Base-by-base conservation (phyloP, 768 basidiomycete species). In the Agrocybe praecox region DNA sequence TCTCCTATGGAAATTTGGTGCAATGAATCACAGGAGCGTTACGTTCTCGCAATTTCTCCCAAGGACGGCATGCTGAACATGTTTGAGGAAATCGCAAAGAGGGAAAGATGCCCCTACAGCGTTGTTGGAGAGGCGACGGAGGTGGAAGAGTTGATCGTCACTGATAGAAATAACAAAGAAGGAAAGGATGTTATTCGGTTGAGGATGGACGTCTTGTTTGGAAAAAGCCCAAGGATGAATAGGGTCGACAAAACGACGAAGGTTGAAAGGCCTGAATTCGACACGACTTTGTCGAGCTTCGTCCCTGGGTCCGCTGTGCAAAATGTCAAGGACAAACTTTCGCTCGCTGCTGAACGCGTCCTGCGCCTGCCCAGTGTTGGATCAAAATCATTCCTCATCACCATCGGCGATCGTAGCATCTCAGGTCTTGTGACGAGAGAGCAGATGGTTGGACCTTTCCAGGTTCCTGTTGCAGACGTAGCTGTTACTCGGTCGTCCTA, bases 1-100 rank as follows among this genome's bases (percentile, higher is more conserved):
- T 95, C 93, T 4, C 97, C 97, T 0, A 98, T 99, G 96, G 96
- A 98, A 75, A 98, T 98, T 49, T 99, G 97, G 97, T 98, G 97
- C 69, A 99, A 99, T 73, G 97, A 99, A 74, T 90, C 88, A 61
- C 97, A 98, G 76, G 97, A 98, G 67, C 88, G 97, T 36, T 99
- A 98, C 69, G 97, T 98, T 24, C 81, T 98, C 26, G 97, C 97
- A 9, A 82, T 99, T 57, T 83, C 85, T 14, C 36, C 36, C 6
- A 40, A 40, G 0, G 83, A 85, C 2, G 80, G 82, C 52, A 83
- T 81, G 55, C 76, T 86, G 19, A 71, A 74, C 2, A 71, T 74
- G 5, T 98, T 99, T 72, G 86, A 87, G 64, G 74, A 64, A 12
- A 88, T 98, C 44, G 93, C 93, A 2, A 80, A 81, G 67, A 82